Evolutionary conservation across 768 basidiomycete species (phyloP).

Genomic region (Candolleomyces aberdarensis): DNA sequence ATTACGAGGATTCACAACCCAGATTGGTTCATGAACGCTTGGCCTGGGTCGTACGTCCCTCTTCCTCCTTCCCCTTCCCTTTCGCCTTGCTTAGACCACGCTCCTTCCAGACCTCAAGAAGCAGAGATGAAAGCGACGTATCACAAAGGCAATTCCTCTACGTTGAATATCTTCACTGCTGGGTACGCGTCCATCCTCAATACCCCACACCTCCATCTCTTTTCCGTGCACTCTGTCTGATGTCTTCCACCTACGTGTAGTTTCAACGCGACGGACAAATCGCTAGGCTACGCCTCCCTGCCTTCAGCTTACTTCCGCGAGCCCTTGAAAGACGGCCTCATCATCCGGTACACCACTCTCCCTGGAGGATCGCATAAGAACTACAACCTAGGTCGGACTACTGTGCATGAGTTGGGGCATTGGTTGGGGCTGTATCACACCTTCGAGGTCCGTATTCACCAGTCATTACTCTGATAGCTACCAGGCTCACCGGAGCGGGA

Average conservation of each 20-base stretch:
- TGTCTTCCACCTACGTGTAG: constrained; percentile 12
- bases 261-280: constrained; percentile 20
- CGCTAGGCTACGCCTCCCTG: constrained; percentile 48
- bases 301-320: constrained; percentile 34
- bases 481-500: background rate
- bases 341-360: constrained; percentile 32
- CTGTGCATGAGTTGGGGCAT: constrained; percentile 50
- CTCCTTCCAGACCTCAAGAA: constrained; percentile 23
- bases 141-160: constrained; percentile 33
- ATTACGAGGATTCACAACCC: constrained; percentile 37
- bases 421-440: constrained; percentile 51
- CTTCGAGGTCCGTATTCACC: constrained; percentile 29
- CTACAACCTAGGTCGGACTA: constrained; percentile 43
- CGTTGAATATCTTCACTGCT: constrained; percentile 38
- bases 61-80: background rate
- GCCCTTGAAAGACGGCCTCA: constrained; percentile 45
- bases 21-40: constrained; percentile 41
- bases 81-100: background rate
- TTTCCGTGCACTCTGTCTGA: constrained; percentile 6
- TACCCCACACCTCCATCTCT: background rate
- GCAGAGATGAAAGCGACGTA: constrained; percentile 34
- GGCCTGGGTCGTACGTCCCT: constrained; percentile 22
- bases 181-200: constrained; percentile 15
- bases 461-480: background rate
- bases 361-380: constrained; percentile 37